Evolutionary conservation across 352 stramenopile genomes (phyloP).

Genomic region (Pythium volutum): DNA sequence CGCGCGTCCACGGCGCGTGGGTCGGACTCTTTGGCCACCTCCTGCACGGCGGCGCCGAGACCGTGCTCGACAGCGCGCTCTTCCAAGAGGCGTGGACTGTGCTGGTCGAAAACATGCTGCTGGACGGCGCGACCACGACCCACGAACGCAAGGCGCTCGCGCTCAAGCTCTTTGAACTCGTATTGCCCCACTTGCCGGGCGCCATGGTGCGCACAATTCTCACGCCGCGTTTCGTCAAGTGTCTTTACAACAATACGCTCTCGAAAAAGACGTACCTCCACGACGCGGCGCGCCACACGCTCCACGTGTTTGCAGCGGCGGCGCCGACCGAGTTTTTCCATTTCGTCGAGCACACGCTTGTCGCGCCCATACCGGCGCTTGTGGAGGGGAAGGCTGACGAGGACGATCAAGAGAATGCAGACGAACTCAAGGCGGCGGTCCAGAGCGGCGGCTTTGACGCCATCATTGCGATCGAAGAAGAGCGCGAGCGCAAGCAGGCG

Average conservation of each 20-base stretch:
- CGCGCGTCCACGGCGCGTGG: slow-evolving; percentile 78
- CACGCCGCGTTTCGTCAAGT: slow-evolving; percentile 78
- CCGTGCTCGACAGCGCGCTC: slow-evolving; percentile 49
- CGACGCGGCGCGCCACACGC: slow-evolving; percentile 62
- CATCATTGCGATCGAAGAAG: slow-evolving; percentile 74
- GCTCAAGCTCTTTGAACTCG: slow-evolving; percentile 82
- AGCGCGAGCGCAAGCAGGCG: slow-evolving; percentile 64
- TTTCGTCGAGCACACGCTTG: slow-evolving; percentile 73
- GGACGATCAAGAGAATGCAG: slow-evolving; percentile 27
- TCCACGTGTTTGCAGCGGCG: slow-evolving; percentile 53
- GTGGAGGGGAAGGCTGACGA: slow-evolving; percentile 38
- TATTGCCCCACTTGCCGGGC: slow-evolving; percentile 48
- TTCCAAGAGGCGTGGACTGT: slow-evolving; percentile 79
- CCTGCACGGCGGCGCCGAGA: slow-evolving; percentile 39
- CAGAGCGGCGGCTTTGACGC: slow-evolving; percentile 56
- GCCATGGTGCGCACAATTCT: slow-evolving; percentile 57
- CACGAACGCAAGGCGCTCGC: slow-evolving; percentile 77
- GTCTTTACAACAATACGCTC: slow-evolving; percentile 78
- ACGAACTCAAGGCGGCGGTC: slow-evolving; percentile 36
- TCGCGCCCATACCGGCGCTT: slow-evolving; percentile 52
- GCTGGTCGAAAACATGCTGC: slow-evolving; percentile 76
- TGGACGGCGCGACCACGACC: slow-evolving; percentile 42
- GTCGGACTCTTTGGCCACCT: slow-evolving; percentile 74
- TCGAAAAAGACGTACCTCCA: slow-evolving; percentile 83
- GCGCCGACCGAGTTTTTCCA: slow-evolving; percentile 62